Base-by-base conservation (phyloP, 2,329 filamentous ascomycete genomes). In the Ophiocordyceps camponoti-rufipedis region DNA sequence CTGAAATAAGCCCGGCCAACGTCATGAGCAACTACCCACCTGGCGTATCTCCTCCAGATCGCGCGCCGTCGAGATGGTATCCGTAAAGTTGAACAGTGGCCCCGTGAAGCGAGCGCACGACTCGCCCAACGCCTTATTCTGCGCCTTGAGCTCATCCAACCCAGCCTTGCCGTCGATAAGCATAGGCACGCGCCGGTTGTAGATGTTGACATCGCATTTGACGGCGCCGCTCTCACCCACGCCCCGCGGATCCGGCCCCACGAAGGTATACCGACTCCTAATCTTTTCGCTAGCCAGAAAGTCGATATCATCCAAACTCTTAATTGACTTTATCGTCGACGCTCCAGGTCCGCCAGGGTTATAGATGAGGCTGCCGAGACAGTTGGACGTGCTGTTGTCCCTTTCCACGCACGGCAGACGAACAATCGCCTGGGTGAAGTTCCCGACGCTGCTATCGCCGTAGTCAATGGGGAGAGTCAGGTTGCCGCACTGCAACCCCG, bases 271-370 rank as follows among this genome's bases (percentile, higher is more conserved):
- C 19, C n/a, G 28, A 10, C n/a, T 4, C 11, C 9, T 45, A 1
- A 45, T n/a, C n/a, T 42, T 42, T 5, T 11, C 13, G 28, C 44
- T 42, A 6, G 29, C 38, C 7, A 45, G n/a, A 19, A 23, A 3
- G 14, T 18, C 4, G 2, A 23, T 28, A 10, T 45, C 16, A 7
- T n/a, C n/a, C n/a, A n/a, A n/a, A n/a, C 12, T 8, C 16, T 11
- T 28, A 10, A 11, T n/a, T 4, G 42, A 19, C 12, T 16, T 9
- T 2, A 45, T 28, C 8, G 44, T 14, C 28, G 44, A 45, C 18
- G 6, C 31, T 18, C 44, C 44, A 4, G 44, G 44, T 5, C 44
- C 44, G n/a, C 44, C 44, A 16, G 29, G 19, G 39, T 45, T 45
- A 29, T 41, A 16, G n/a, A 45, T 41, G 10, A 45, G 38, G 39